These are phyloP conservation scores for Ampelomyces quisqualis DNA, from an alignment of 2,329 filamentous ascomycete species.

Conservation along the genomic window DNA sequence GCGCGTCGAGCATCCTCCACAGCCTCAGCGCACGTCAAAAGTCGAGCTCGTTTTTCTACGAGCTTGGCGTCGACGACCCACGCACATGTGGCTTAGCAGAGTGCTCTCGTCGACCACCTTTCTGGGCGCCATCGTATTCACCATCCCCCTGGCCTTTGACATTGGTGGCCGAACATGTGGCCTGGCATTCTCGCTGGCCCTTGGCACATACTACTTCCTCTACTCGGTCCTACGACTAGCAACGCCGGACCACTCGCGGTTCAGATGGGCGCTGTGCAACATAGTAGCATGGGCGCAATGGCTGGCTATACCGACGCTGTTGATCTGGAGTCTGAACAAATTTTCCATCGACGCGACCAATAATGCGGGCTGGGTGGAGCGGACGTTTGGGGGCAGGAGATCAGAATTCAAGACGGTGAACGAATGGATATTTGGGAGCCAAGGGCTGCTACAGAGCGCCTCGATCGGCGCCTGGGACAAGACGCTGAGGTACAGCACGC, in stretches of 20 bases:
- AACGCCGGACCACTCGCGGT: slow-evolving; percentile 74
- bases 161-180: slow-evolving; percentile 93
- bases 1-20: slow-evolving; percentile 15
- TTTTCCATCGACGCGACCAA: slow-evolving; percentile 88
- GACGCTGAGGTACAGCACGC: slow-evolving; percentile 83
- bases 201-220: slow-evolving; percentile 87
- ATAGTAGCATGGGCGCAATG: slow-evolving; percentile 77
- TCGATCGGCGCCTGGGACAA: slow-evolving; percentile 88
- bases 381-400: slow-evolving; percentile 69
- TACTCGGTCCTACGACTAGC: slow-evolving; percentile 78
- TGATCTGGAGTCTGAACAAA: slow-evolving; percentile 94
- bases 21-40: slow-evolving; percentile 25
- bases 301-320: slow-evolving; percentile 77
- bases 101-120: slow-evolving; percentile 79
- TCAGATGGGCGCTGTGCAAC: slow-evolving; percentile 70
- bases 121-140: slow-evolving; percentile 88
- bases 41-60: slow-evolving; percentile 49
- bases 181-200: slow-evolving; percentile 85
- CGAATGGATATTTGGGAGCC: slow-evolving; percentile 86
- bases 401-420: slow-evolving; percentile 65
- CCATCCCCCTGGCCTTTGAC: slow-evolving; percentile 95
- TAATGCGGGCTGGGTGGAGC: slow-evolving; percentile 72
- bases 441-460: slow-evolving; percentile 76
- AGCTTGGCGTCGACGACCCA: slow-evolving; percentile 49
- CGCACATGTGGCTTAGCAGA: slow-evolving; percentile 80